Percentiles rank a stretch among this genome's conserved stretches.
phyloP scores from a whole-genome alignment of 805 yeast species.

The Starmera quercuum region DNA sequence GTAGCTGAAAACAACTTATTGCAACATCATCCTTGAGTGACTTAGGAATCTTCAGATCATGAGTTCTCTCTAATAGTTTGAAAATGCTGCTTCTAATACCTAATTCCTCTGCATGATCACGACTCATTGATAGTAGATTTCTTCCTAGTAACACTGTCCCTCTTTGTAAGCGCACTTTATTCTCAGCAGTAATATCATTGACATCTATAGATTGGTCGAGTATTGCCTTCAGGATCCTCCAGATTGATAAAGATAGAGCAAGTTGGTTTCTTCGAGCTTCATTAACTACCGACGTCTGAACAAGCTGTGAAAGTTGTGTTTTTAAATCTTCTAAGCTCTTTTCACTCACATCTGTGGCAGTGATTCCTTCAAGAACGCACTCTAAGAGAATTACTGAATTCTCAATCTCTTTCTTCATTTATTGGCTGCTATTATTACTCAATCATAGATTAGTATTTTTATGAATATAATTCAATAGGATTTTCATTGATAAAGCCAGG shows the following conservation, averaged over 20 bases:
- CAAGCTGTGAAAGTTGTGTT: neutral
- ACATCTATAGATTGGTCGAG: constrained; percentile 4
- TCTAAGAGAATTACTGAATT: too few species aligned
- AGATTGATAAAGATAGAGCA: constrained; percentile 17
- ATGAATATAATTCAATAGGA: too few species aligned
- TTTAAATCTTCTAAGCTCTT: neutral
- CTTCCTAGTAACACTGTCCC: constrained; percentile 43
- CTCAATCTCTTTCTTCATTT: too few species aligned
- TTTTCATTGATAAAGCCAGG: too few species aligned
- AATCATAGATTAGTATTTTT: too few species aligned
- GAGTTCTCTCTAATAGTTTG: neutral
- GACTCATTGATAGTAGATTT: constrained; percentile 32
- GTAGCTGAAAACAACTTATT: constrained; percentile 8
- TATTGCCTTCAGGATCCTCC: constrained; percentile 17
- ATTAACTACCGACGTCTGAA: constrained; percentile 11
- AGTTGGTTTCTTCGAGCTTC: constrained; percentile 18
- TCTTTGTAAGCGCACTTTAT: constrained; percentile 29
- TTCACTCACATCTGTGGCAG: neutral
- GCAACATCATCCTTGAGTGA: constrained; percentile 1
- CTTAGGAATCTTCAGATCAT: neutral
- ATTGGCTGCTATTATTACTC: too few species aligned
- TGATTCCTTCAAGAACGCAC: neutral
- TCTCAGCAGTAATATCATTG: constrained; percentile 1
- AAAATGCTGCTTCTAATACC: constrained; percentile 3
- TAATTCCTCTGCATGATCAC: constrained; percentile 20